Evolutionary conservation across 805 yeast species (phyloP).

Genomic region (Teunomyces cretensis): DNA sequence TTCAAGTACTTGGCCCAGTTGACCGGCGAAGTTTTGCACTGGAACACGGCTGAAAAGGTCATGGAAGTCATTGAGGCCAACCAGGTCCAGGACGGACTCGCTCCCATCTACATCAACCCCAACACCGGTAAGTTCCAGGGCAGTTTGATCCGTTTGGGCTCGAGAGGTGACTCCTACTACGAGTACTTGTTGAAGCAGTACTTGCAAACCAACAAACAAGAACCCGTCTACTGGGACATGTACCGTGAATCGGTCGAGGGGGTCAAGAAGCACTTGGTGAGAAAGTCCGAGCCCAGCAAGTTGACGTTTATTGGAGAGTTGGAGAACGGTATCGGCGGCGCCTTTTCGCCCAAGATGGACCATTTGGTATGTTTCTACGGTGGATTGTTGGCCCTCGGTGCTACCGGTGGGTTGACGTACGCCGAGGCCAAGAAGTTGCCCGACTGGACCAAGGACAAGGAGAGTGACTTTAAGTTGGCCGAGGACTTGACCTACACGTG

Average conservation of each 20-base stretch:
- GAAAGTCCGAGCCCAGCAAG: slow-evolving; percentile 59
- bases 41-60: slow-evolving; percentile 76
- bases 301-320: slow-evolving; percentile 76
- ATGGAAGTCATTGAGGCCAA: slow-evolving; percentile 68
- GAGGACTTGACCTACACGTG: slow-evolving; percentile 78
- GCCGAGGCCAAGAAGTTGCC: slow-evolving; percentile 53
- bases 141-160: slow-evolving; percentile 70
- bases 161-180: slow-evolving; percentile 91
- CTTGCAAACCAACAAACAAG: slow-evolving; percentile 67
- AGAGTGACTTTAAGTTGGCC: slow-evolving; percentile 66
- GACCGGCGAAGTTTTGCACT: slow-evolving; percentile 76
- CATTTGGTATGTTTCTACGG: slow-evolving; percentile 91
- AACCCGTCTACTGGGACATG: slow-evolving; percentile 64
- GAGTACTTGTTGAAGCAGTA: slow-evolving; percentile 87
- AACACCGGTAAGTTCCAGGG: slow-evolving; percentile 71
- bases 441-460: slow-evolving; percentile 58
- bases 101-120: slow-evolving; percentile 77
- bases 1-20: slow-evolving; percentile 76
- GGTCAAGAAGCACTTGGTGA: slow-evolving; percentile 64
- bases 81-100: slow-evolving; percentile 70
- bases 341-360: slow-evolving; percentile 76
- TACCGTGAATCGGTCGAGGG: slow-evolving; percentile 78
- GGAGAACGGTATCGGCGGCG: slow-evolving; percentile 63
- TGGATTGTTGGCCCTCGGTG: slow-evolving; percentile 84
- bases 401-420: slow-evolving; percentile 70